Percentiles rank a stretch among this genome's conserved stretches.
phyloP scores from a whole-genome alignment of 306 rosid species.

The Mimosa pudica region DNA sequence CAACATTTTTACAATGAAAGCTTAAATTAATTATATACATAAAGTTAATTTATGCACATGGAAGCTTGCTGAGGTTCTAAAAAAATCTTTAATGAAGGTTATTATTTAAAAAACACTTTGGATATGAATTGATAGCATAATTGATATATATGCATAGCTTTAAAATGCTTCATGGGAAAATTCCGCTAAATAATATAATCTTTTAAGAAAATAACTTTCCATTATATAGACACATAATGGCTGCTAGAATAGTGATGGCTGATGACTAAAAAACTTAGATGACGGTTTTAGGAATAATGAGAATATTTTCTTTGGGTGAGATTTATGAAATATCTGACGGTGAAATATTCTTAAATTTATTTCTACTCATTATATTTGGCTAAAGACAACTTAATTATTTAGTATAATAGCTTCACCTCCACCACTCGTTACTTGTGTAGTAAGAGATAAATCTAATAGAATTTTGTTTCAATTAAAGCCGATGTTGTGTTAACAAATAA shows the following conservation, averaged over 20 bases:
- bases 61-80: not conserved
- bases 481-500: not conserved
- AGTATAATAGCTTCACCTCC: constrained; percentile 1
- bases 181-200: not conserved
- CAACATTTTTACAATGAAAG: not conserved
- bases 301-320: not conserved
- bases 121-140: not conserved
- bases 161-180: not conserved
- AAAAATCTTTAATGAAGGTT: not conserved
- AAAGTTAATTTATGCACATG: not conserved
- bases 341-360: not conserved
- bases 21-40: not conserved
- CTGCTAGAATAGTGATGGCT: not conserved
- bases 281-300: not conserved
- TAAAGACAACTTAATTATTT: not conserved
- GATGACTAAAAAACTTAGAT: not conserved
- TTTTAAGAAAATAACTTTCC: not conserved
- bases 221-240: not conserved
- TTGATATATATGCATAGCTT: not conserved
- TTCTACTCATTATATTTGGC: not conserved
- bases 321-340: constrained; percentile 12
- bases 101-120: not conserved
- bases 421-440: not conserved
- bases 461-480: not conserved
- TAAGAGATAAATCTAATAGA: not conserved